Conservation (phyloP, 306 rosid genomes). For the Boehmeria nivea region DNA sequence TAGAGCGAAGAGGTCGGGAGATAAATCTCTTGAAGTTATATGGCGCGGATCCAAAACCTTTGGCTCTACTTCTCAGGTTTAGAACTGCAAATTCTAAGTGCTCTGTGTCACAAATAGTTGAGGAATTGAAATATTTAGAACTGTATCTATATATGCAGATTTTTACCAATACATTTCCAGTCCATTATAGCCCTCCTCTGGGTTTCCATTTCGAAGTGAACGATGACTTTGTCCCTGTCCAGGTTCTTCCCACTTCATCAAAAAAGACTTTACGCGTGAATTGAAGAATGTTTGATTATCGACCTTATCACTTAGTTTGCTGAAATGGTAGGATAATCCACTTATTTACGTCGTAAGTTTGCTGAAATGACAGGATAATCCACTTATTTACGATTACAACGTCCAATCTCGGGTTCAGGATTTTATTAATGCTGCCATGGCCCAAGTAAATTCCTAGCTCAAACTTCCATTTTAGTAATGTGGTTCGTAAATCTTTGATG, state of each 20-base stretch:
- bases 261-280: no score
- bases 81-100: constrained; percentile 12
- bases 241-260: constrained; percentile 41
- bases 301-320: neutral
- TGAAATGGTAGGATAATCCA: constrained; percentile 69
- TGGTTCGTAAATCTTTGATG: no score
- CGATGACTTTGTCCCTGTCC: constrained; percentile 37
- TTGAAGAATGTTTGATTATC: no score
- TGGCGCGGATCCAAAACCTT: constrained; percentile 87
- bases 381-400: constrained; percentile 65
- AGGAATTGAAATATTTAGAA: no score
- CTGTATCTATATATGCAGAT: constrained; percentile 49
- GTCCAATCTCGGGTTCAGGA: constrained; percentile 56
- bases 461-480: no score
- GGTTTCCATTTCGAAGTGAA: constrained; percentile 71
- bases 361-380: no score
- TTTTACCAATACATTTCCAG: constrained; percentile 78
- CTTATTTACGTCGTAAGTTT: no score
- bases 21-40: constrained; percentile 82
- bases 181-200: constrained; percentile 60
- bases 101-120: no score
- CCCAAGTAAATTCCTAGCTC: constrained; percentile 41
- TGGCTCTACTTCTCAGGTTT: constrained; percentile 81
- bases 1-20: constrained; percentile 57
- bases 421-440: constrained; percentile 42